phyloP scores from a whole-genome alignment of 73 alveolate species.

The Paramecium octaurelia region DNA sequence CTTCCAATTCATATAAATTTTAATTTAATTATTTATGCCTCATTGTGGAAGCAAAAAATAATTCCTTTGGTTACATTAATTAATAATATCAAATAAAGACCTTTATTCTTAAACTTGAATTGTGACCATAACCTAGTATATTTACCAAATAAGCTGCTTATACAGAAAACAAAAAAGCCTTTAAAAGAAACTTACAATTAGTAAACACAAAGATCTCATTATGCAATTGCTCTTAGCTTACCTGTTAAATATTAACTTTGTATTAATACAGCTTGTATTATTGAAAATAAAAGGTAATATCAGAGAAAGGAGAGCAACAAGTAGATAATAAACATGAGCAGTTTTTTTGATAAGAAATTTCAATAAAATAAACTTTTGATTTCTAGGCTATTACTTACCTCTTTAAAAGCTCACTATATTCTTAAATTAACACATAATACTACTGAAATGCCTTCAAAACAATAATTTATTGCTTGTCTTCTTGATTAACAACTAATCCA shows the following conservation, averaged over 20 bases:
- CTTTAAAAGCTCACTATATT: background rate
- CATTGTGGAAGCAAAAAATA: background rate
- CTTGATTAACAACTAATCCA: too few relatives aligned
- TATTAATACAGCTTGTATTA: background rate
- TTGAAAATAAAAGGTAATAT: background rate
- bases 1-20: slow-evolving; percentile 65
- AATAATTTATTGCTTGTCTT: too few relatives aligned
- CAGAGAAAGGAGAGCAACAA: background rate
- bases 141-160: background rate
- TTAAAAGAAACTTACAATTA: background rate
- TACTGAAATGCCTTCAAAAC: background rate
- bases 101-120: background rate
- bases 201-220: background rate
- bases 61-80: background rate
- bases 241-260: background rate
- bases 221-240: background rate
- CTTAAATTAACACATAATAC: background rate
- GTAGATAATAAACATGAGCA: background rate
- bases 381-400: background rate
- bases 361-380: background rate
- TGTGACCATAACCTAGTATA: background rate
- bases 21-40: slow-evolving; percentile 35
- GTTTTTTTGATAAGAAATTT: background rate
- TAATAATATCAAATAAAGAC: background rate
- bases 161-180: background rate